Conservation (phyloP, 2,329 filamentous ascomycete genomes). For the Pyricularia sp. region DNA sequence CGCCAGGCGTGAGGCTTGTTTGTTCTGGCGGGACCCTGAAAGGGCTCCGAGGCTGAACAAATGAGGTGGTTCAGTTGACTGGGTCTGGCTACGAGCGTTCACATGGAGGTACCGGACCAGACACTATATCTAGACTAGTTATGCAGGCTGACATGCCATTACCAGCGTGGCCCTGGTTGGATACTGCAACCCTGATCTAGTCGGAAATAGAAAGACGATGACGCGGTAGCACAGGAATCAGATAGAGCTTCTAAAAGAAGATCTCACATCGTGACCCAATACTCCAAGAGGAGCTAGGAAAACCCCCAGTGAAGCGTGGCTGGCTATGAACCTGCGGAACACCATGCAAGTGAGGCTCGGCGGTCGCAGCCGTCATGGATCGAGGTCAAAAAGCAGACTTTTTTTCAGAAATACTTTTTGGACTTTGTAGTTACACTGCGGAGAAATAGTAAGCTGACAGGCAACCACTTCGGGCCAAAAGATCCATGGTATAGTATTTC, state of each 20-base stretch:
- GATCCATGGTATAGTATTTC: no score
- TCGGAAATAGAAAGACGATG: not conserved
- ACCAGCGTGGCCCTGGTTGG: not conserved
- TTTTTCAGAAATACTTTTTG: not conserved
- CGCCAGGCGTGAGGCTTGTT: not conserved
- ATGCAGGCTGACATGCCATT: not conserved
- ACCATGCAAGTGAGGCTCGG: not conserved
- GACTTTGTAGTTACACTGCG: not conserved
- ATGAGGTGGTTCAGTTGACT: not conserved
- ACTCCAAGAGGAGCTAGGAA: not conserved
- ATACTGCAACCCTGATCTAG: not conserved
- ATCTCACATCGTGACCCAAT: not conserved
- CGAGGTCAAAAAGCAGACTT: not conserved
- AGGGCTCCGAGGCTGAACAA: not conserved
- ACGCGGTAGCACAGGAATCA: not conserved
- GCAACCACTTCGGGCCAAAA: not conserved
- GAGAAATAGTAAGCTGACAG: not conserved
- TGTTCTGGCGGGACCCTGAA: constrained; percentile 3
- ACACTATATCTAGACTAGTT: not conserved
- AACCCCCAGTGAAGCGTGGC: not conserved
- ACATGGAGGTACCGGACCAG: not conserved
- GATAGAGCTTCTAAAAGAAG: not conserved
- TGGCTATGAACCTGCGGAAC: not conserved
- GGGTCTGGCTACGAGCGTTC: no score
- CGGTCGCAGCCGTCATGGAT: not conserved